Percentiles rank a stretch among this genome's conserved stretches.
Evolutionary conservation across 2,329 filamentous ascomycete species (phyloP).

Genomic region (Scedosporium aurantiacum): DNA sequence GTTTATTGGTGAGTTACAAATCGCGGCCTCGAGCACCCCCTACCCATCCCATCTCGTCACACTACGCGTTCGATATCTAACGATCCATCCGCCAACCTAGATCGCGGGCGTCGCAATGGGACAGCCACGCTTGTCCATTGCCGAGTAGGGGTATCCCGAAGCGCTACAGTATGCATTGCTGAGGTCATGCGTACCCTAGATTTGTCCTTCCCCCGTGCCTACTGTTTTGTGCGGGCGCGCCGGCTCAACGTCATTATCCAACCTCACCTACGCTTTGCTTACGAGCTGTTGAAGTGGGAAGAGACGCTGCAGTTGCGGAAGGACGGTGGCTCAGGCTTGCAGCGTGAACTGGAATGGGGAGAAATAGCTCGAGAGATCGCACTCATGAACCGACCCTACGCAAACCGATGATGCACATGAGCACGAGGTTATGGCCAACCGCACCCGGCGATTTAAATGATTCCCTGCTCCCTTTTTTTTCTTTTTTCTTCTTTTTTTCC

Average conservation of each 20-base stretch:
- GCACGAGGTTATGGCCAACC: too few relatives aligned
- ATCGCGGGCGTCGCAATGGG: constrained; percentile 63
- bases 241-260: constrained; percentile 97
- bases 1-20: constrained; percentile 67
- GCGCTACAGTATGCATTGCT: constrained; percentile 96
- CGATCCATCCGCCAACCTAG: constrained; percentile 31
- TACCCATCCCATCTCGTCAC: background rate
- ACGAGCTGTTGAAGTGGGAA: constrained; percentile 95
- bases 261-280: constrained; percentile 86
- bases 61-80: background rate
- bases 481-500: background rate
- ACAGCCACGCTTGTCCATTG: constrained; percentile 91
- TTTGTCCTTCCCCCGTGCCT: constrained; percentile 81
- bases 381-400: constrained; percentile 87
- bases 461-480: too few relatives aligned
- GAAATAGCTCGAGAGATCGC: constrained; percentile 84
- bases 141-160: constrained; percentile 87
- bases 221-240: constrained; percentile 89
- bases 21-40: background rate
- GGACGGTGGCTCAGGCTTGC: constrained; percentile 39
- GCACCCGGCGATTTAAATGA: too few relatives aligned
- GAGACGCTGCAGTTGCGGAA: constrained; percentile 50
- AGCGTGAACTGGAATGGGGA: constrained; percentile 82
- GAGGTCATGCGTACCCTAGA: constrained; percentile 81
- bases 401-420: constrained; percentile 5